A percentile compares a stretch with the other conserved stretches of the same genome.
phyloP scores from a whole-genome alignment of 257 asterid genomes.

The Pogostemon cablin region DNA sequence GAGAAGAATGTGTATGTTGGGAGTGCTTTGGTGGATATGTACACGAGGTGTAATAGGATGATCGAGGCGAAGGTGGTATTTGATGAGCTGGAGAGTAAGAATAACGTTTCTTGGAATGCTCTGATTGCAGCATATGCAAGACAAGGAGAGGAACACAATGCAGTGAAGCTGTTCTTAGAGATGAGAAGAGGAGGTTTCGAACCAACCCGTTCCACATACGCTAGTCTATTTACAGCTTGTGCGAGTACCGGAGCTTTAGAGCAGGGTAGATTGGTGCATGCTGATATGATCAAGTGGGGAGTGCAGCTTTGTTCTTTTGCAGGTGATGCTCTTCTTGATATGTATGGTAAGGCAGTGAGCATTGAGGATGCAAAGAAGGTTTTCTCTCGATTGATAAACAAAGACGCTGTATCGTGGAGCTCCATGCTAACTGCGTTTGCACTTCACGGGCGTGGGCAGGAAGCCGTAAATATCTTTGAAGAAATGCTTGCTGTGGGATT shows the following conservation, averaged over 20 bases:
- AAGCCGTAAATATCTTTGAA: conserved; percentile 61
- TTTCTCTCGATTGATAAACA: conserved; percentile 53
- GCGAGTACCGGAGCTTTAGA: conserved; percentile 73
- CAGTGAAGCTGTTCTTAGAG: conserved; percentile 54
- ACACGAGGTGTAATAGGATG: conserved; percentile 58
- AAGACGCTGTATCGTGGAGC: conserved; percentile 80
- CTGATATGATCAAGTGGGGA: conserved; percentile 69
- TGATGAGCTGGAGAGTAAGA: conserved; percentile 50
- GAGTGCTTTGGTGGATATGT: conserved; percentile 82
- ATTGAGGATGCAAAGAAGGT: conserved; percentile 72
- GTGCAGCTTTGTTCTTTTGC: conserved; percentile 57
- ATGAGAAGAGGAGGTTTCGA: conserved; percentile 64
- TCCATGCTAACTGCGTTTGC: conserved; percentile 87
- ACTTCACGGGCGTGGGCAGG: conserved; percentile 78
- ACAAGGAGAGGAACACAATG: conserved; percentile 60
- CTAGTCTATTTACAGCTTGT: conserved; percentile 71
- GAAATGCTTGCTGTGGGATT: conserved; percentile 56
- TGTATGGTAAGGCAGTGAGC: conserved; percentile 85
- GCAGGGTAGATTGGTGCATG: conserved; percentile 79
- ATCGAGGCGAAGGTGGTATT: conserved; percentile 55
- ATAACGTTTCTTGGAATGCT: conserved; percentile 81
- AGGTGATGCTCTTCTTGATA: conserved; percentile 78
- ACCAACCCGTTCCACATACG: conserved; percentile 71
- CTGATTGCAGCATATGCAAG: conserved; percentile 78
- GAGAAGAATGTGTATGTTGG: conserved; percentile 68